phyloP scores from a whole-genome alignment of 78 protist genomes.

The Speleostelium caveatum region DNA sequence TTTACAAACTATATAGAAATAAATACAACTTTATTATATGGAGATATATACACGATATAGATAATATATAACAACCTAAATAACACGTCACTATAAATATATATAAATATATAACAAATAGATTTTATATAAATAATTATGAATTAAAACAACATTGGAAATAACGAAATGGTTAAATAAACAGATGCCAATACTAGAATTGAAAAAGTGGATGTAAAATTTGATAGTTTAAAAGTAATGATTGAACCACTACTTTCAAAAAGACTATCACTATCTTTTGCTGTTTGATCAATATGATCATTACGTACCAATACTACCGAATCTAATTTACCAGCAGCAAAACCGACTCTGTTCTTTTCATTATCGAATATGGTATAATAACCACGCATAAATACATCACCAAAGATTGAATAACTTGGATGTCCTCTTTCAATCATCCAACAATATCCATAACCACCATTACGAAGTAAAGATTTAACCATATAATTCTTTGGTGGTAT shows the following conservation, averaged over 20 bases:
- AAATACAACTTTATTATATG: no score
- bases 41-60: no score
- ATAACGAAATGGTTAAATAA: no score
- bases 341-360: constrained; percentile 43
- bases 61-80: no score
- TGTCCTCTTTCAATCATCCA: constrained; percentile 46
- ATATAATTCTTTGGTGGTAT: constrained; percentile 75
- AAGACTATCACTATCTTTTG: not conserved
- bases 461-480: constrained; percentile 12
- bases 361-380: constrained; percentile 66
- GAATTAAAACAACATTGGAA: no score
- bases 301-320: constrained; percentile 7
- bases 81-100: no score
- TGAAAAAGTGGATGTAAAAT: not conserved
- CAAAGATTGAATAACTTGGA: constrained; percentile 30
- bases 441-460: constrained; percentile 50
- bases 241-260: not conserved
- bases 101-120: no score
- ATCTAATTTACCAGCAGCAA: constrained; percentile 22
- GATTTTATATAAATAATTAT: no score
- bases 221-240: not conserved
- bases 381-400: constrained; percentile 77
- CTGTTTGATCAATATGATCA: not conserved
- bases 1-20: no score
- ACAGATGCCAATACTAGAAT: not conserved